These are phyloP conservation scores for Sisymbrium altissimum DNA, from an alignment of 345 rosid genomes.

Conservation along the genomic window DNA sequence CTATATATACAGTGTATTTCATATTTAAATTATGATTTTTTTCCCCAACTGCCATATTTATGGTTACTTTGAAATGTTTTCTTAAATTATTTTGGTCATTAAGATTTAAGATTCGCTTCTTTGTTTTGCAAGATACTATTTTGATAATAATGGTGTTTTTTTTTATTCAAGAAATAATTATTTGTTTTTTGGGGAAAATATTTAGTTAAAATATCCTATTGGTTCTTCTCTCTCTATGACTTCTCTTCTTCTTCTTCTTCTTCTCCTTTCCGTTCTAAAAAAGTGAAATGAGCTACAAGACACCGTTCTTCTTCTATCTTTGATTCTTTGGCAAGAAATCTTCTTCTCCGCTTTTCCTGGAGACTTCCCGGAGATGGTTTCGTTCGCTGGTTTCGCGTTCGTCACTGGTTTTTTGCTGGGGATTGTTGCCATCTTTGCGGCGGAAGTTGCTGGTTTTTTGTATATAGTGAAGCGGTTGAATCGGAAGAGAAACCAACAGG, in stretches of 20 bases:
- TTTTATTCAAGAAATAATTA: neutral
- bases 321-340: slow-evolving; percentile 20
- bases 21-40: neutral
- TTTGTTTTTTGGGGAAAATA: neutral
- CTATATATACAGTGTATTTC: neutral
- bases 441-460: slow-evolving; percentile 36
- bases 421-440: slow-evolving; percentile 30
- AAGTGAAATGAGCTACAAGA: slow-evolving; percentile 2
- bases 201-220: neutral
- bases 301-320: slow-evolving; percentile 18
- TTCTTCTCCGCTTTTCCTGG: neutral
- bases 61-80: neutral
- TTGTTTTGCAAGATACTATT: neutral
- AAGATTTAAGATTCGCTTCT: neutral
- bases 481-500: slow-evolving; percentile 29
- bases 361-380: slow-evolving; percentile 23
- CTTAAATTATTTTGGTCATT: no score
- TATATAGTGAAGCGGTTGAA: slow-evolving; percentile 38
- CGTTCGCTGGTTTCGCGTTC: slow-evolving; percentile 30
- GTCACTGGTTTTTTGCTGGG: slow-evolving; percentile 48
- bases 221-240: neutral
- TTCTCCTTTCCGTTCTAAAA: neutral
- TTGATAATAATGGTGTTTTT: neutral
- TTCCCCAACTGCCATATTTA: neutral
- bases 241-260: no score